These are phyloP conservation scores for Trypanosoma mega DNA, from an alignment of 208 protist genomes.

Conservation along the genomic window DNA sequence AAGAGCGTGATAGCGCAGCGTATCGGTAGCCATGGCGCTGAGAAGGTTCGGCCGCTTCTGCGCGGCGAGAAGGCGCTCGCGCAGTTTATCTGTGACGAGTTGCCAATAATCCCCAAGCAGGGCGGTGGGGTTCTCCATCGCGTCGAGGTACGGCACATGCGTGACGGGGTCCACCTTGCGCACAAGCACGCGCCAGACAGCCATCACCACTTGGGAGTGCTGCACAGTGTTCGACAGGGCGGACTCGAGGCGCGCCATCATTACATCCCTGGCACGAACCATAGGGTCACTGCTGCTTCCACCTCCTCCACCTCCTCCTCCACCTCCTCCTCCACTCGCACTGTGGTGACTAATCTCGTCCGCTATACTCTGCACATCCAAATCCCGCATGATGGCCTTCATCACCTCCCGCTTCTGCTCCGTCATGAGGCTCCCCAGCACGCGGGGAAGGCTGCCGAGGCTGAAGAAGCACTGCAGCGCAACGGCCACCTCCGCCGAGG, in stretches of 20 bases:
- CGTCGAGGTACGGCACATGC: constrained; percentile 34
- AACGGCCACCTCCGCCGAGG: constrained; percentile 35
- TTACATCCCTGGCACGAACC: constrained; percentile 27
- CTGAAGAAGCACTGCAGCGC: constrained; percentile 66
- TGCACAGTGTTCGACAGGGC: constrained; percentile 51
- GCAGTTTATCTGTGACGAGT: constrained; percentile 52
- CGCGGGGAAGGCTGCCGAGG: constrained; percentile 48
- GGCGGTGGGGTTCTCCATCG: constrained; percentile 53
- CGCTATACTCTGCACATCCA: constrained; percentile 51
- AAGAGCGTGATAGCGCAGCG: constrained; percentile 51
- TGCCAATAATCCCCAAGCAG: constrained; percentile 74
- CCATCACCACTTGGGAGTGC: constrained; percentile 57
- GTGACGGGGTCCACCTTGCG: constrained; percentile 41
- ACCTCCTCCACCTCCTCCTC: too few species aligned
- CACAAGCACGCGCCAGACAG: constrained; percentile 69
- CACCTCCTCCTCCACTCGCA: too few species aligned
- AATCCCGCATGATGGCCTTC: constrained; percentile 56
- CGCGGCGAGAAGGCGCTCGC: constrained; percentile 49
- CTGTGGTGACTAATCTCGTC: constrained; percentile 38
- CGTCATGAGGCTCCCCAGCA: constrained; percentile 59
- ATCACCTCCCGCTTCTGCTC: constrained; percentile 76
- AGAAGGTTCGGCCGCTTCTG: constrained; percentile 55
- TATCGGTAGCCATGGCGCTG: constrained; percentile 36
- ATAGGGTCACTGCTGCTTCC: constrained; percentile 14
- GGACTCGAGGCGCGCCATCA: constrained; percentile 52